Evolutionary conservation across 2,329 filamentous ascomycete species (phyloP).

Genomic region (Alternaria ethzedia): DNA sequence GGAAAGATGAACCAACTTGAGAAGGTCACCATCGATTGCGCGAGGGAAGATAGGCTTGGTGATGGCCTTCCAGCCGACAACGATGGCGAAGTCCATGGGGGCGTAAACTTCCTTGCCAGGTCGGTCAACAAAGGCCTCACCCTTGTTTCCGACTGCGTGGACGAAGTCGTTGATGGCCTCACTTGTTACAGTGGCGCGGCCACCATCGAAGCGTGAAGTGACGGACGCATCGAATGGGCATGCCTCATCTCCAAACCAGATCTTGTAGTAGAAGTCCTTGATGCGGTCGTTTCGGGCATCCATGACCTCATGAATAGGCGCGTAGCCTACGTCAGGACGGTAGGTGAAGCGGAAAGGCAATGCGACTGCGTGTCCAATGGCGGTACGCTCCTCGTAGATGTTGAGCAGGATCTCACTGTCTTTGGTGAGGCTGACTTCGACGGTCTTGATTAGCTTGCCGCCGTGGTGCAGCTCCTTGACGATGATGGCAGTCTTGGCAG

Average conservation of each 20-base stretch:
- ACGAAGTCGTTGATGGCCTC: conserved; percentile 98
- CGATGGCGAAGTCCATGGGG: conserved; percentile 98
- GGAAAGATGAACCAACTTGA: conserved; percentile 95
- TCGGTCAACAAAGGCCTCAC: conserved; percentile 94
- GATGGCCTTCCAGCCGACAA: conserved; percentile 99
- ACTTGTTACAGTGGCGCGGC: conserved; percentile 82
- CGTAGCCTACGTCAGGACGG: conserved; percentile 93
- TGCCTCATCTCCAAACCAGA: conserved; percentile 91
- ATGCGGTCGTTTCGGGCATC: conserved; percentile 93
- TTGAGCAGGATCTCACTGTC: conserved; percentile 84
- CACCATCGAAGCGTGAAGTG: conserved; percentile 88
- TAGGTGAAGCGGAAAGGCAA: conserved; percentile 90
- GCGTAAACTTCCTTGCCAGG: conserved; percentile 93
- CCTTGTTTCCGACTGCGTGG: conserved; percentile 97
- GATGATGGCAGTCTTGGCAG: conserved; percentile 80
- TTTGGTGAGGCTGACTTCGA: conserved; percentile 79
- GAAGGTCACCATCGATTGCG: conserved; percentile 91
- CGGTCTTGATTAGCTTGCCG: conserved; percentile 85
- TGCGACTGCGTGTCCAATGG: conserved; percentile 79
- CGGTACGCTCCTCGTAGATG: conserved; percentile 92
- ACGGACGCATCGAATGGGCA: conserved; percentile 85
- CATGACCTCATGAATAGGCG: conserved; percentile 98
- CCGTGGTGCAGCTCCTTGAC: conserved; percentile 87
- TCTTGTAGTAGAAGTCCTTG: conserved; percentile 98
- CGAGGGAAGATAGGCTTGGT: conserved; percentile 99